phyloP scores from a whole-genome alignment of 257 asterid species.

The Solanum raphanifolium region DNA sequence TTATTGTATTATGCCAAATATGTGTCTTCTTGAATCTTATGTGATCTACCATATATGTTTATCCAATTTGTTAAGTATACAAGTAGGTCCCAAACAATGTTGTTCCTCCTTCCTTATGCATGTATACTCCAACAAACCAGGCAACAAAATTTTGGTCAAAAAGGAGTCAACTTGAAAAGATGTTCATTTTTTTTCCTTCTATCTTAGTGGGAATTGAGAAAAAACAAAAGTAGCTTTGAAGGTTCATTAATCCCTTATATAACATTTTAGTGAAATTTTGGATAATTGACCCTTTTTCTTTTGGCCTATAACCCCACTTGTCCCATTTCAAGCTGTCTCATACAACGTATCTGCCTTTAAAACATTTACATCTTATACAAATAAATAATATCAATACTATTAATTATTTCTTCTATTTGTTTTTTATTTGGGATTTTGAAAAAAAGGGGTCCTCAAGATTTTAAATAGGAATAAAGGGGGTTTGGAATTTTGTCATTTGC shows the following conservation, averaged over 20 bases:
- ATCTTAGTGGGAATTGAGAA: conserved; percentile 9
- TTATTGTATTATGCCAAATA: neutral
- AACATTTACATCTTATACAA: neutral
- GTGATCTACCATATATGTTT: conserved; percentile 20
- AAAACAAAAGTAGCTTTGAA: conserved; percentile 25
- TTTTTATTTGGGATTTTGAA: neutral
- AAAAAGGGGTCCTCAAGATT: neutral
- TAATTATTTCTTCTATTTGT: neutral
- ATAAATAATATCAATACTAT: neutral
- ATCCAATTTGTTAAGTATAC: conserved; percentile 31
- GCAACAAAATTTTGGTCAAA: conserved; percentile 45
- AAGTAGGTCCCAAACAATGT: conserved; percentile 22
- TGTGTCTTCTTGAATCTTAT: neutral
- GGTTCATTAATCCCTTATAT: conserved; percentile 9
- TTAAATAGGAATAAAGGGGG: neutral
- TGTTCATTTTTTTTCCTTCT: neutral
- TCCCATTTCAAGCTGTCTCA: conserved; percentile 28
- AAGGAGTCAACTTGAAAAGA: conserved; percentile 28
- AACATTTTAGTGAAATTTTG: conserved; percentile 1
- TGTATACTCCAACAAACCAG: conserved; percentile 56
- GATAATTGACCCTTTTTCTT: conserved; percentile 15
- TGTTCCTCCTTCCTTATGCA: conserved; percentile 33
- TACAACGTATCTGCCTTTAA: conserved; percentile 23
- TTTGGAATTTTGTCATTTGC: neutral
- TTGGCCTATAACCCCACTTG: conserved; percentile 6